Conservation (phyloP, 139 green algal genomes). For the Chlorella sp. region DNA sequence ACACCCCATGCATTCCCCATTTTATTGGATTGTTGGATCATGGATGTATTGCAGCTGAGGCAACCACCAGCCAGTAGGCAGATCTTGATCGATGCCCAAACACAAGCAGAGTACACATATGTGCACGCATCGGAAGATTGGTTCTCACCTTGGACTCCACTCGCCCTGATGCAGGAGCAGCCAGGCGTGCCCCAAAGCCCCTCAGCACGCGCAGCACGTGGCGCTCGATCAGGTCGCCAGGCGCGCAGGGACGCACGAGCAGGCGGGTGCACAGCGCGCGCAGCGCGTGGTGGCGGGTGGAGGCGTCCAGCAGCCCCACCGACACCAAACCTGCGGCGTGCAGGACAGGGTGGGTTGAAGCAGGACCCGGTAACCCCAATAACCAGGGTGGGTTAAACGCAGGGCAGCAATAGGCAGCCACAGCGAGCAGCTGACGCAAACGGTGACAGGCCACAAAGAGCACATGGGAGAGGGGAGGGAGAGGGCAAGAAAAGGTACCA, state of each 20-base stretch:
- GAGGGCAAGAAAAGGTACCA: too few species aligned
- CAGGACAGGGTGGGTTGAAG: background rate
- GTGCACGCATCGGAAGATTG: background rate
- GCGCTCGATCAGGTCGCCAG: conserved; percentile 7
- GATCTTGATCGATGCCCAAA: too few species aligned
- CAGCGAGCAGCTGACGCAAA: background rate
- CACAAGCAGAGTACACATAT: too few species aligned
- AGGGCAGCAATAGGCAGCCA: too few species aligned
- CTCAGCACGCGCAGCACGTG: conserved; percentile 15
- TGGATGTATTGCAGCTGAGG: too few species aligned
- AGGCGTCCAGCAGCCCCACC: background rate
- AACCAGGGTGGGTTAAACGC: too few species aligned
- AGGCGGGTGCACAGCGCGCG: conserved; percentile 7
- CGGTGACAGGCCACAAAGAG: too few species aligned
- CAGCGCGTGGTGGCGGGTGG: conserved; percentile 1
- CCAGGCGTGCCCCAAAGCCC: background rate
- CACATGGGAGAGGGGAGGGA: too few species aligned
- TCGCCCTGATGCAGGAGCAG: background rate
- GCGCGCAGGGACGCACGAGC: conserved; percentile 5
- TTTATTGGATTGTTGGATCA: background rate
- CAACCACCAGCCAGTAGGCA: too few species aligned
- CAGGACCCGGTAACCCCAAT: too few species aligned
- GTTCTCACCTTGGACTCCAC: background rate
- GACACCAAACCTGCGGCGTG: background rate
- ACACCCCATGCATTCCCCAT: background rate